phyloP scores from a whole-genome alignment of 495 filamentous ascomycete species.

The Aspergillus indologenus region DNA sequence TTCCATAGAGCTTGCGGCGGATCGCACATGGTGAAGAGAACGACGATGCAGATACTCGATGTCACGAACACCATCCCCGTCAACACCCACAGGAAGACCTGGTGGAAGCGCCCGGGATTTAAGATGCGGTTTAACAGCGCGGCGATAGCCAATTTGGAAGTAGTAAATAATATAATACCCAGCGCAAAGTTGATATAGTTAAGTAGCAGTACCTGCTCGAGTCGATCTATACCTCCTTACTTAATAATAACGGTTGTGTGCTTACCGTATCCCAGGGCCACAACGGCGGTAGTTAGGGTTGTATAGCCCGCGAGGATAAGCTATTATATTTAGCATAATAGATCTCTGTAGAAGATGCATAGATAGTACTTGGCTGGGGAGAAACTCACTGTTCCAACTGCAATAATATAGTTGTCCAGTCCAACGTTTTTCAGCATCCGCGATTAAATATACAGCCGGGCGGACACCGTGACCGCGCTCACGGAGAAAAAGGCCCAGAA shows the following conservation, averaged over 20 bases:
- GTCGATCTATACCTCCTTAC: neutral
- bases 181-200: slow-evolving; percentile 36
- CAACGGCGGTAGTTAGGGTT: slow-evolving; percentile 27
- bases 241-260: slow-evolving; percentile 9
- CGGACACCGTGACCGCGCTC: slow-evolving; percentile 26
- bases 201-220: slow-evolving; percentile 23
- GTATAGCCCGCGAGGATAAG: slow-evolving; percentile 9
- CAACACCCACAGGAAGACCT: slow-evolving; percentile 31
- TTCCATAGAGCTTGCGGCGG: slow-evolving; percentile 44
- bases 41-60: slow-evolving; percentile 22
- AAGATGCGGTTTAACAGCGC: slow-evolving; percentile 36
- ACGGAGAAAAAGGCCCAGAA: slow-evolving; percentile 33
- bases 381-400: slow-evolving; percentile 29
- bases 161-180: slow-evolving; percentile 38
- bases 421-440: slow-evolving; percentile 39
- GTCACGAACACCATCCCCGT: slow-evolving; percentile 16
- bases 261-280: slow-evolving; percentile 25
- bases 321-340: no score
- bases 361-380: no score
- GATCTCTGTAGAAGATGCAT: no score
- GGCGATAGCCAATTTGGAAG: slow-evolving; percentile 44
- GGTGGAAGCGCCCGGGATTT: slow-evolving; percentile 30
- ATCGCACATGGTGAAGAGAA: slow-evolving; percentile 41
- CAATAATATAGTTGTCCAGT: slow-evolving; percentile 45
- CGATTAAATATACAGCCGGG: slow-evolving; percentile 44